Conservation (phyloP, 2,329 filamentous ascomycete genomes). For the Dryadomyces quercus-mongolicae region DNA sequence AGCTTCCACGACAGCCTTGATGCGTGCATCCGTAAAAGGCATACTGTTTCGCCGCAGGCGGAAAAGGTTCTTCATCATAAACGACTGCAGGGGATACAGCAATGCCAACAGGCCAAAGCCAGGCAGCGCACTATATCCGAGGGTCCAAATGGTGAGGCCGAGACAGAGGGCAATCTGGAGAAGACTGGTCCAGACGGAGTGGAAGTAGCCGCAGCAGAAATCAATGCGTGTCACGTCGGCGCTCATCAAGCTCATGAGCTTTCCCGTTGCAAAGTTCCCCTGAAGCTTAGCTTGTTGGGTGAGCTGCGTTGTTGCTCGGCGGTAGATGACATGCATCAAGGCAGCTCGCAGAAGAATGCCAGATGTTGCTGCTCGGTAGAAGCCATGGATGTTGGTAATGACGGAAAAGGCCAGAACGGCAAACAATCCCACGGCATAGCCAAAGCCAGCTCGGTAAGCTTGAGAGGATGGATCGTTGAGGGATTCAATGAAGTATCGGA, state of each 20-base stretch:
- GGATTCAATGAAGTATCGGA: conserved; percentile 14
- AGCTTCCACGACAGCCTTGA: conserved; percentile 16
- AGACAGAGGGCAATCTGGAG: conserved; percentile 19
- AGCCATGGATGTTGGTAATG: conserved; percentile 16
- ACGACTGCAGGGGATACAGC: conserved; percentile 14
- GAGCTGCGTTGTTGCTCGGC: conserved; percentile 13
- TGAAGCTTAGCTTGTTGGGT: conserved; percentile 11
- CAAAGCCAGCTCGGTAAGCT: conserved; percentile 13
- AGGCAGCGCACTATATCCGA: conserved; percentile 16
- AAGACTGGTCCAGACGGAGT: conserved; percentile 20
- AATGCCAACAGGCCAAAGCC: conserved; percentile 16
- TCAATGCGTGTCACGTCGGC: conserved; percentile 20
- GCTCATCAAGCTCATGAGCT: conserved; percentile 20
- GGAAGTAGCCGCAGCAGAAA: conserved; percentile 21
- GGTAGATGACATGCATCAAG: conserved; percentile 10
- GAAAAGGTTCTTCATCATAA: conserved; percentile 13
- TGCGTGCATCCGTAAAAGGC: conserved; percentile 16
- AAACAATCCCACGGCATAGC: conserved; percentile 16
- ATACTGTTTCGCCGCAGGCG: conserved; percentile 15
- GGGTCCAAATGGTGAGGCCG: conserved; percentile 13
- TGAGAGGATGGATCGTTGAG: conserved; percentile 14
- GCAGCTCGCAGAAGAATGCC: conserved; percentile 4
- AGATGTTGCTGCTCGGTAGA: conserved; percentile 13
- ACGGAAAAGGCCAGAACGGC: conserved; percentile 15
- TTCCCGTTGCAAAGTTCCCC: conserved; percentile 14